Evolutionary conservation across 2,329 filamentous ascomycete species (phyloP).

Genomic region (Penicillium sp.): DNA sequence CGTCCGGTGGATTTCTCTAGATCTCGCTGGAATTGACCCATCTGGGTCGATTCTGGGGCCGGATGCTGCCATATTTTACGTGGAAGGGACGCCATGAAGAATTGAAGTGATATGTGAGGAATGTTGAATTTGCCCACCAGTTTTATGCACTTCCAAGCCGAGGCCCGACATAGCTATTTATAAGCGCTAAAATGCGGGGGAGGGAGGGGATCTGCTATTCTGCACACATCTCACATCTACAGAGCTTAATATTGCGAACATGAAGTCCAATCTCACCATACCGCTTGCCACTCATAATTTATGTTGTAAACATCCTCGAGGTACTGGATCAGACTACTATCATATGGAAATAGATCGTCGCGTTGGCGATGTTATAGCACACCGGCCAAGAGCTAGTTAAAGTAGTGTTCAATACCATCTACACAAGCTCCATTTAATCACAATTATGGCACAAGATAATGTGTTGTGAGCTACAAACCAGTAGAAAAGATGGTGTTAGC

Average conservation of each 20-base stretch:
- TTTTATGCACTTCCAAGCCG: background rate
- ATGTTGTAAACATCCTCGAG: no score
- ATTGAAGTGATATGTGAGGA: background rate
- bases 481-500: no score
- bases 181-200: background rate
- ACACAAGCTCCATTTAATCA: no score
- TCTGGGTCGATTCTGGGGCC: conserved; percentile 22
- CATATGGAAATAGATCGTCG: no score
- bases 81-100: conserved; percentile 7
- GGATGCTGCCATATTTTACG: conserved; percentile 28
- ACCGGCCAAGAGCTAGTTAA: no score
- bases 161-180: background rate
- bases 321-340: no score
- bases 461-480: no score
- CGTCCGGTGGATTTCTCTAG: conserved; percentile 16
- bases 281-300: no score
- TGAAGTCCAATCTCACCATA: no score
- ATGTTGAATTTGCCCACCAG: background rate
- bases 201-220: background rate
- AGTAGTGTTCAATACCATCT: no score
- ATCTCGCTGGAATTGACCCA: conserved; percentile 20
- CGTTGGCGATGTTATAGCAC: no score
- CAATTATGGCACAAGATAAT: no score
- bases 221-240: background rate
- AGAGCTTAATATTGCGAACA: background rate